phyloP scores from a whole-genome alignment of 768 basidiomycete genomes.

The Mycena rebaudengoi region DNA sequence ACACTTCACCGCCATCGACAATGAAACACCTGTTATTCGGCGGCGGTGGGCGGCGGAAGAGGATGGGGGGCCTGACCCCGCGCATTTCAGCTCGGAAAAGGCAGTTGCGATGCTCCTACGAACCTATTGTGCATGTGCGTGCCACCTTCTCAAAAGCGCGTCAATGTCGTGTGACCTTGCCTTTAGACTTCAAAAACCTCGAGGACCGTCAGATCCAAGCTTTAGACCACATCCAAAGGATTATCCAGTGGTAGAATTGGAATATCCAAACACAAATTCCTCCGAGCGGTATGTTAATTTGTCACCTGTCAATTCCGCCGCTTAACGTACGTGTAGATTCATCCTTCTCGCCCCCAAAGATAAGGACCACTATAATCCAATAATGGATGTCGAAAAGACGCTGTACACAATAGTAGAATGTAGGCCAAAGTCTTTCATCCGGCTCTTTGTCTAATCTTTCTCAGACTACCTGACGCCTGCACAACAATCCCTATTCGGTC shows the following conservation, averaged over 20 bases:
- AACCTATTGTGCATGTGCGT: constrained; percentile 75
- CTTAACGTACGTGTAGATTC: constrained; percentile 55
- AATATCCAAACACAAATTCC: constrained; percentile 79
- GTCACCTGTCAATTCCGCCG: background rate
- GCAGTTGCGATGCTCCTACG: constrained; percentile 71
- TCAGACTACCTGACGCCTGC: constrained; percentile 73
- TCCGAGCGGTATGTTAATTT: constrained; percentile 64
- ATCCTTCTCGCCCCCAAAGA: constrained; percentile 83
- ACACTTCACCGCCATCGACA: constrained; percentile 49
- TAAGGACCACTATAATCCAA: constrained; percentile 88
- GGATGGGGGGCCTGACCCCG: constrained; percentile 59
- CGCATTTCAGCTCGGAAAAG: constrained; percentile 68
- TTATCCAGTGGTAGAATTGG: constrained; percentile 75
- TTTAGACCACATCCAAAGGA: constrained; percentile 70
- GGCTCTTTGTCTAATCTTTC: constrained; percentile 12
- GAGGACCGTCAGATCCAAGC: constrained; percentile 66
- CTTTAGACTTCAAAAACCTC: constrained; percentile 74
- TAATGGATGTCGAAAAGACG: constrained; percentile 78
- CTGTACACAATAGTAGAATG: constrained; percentile 79
- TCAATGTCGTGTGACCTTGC: constrained; percentile 24
- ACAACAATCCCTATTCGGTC: constrained; percentile 74
- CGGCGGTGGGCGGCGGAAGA: constrained; percentile 62
- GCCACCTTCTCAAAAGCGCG: background rate
- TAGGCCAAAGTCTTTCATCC: constrained; percentile 39
- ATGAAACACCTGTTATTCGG: constrained; percentile 44